Conservation (phyloP, 257 asterid species). For the Nicotiana sylvestris region DNA sequence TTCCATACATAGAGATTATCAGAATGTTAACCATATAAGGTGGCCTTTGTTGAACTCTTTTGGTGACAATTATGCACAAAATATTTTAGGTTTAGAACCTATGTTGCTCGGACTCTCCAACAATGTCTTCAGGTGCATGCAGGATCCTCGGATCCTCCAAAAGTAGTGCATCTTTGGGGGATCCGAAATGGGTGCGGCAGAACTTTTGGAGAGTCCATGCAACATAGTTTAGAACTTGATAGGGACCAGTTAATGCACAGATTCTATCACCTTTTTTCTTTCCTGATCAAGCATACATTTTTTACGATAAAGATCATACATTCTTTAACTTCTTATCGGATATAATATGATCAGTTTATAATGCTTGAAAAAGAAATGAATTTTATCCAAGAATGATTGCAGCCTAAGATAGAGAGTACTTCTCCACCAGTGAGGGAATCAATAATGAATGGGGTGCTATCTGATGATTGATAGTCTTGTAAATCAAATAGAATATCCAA, state of each 20-base stretch:
- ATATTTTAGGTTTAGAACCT: neutral
- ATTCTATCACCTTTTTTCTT: neutral
- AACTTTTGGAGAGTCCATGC: neutral
- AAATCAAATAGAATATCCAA: neutral
- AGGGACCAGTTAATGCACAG: neutral
- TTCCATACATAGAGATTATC: neutral
- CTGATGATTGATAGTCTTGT: neutral
- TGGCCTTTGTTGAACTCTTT: neutral
- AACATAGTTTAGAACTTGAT: neutral
- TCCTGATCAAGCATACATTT: neutral
- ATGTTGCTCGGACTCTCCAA: no score
- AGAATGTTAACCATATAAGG: neutral
- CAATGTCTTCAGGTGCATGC: no score
- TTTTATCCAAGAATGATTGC: neutral
- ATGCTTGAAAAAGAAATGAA: neutral
- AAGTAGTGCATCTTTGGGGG: no score
- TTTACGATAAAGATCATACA: neutral
- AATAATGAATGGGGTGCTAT: neutral
- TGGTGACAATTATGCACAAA: neutral
- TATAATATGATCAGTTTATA: no score
- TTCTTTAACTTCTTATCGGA: neutral
- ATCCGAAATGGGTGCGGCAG: no score
- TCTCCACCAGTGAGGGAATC: neutral
- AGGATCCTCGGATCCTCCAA: no score
- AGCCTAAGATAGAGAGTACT: neutral